Conservation (phyloP, 2,329 filamentous ascomycete species). For the Metarhizium sp. region DNA sequence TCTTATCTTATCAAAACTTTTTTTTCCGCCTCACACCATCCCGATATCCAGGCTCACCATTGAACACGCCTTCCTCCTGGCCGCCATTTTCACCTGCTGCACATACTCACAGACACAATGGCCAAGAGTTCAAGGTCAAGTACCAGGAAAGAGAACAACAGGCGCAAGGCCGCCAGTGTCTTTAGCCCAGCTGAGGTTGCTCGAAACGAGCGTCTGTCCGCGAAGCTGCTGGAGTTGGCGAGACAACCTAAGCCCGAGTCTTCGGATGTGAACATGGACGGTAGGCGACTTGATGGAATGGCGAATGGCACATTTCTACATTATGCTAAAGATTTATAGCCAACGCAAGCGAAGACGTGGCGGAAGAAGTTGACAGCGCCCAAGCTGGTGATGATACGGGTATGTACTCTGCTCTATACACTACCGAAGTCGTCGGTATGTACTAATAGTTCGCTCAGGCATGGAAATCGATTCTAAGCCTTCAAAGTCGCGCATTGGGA, state of each 20-base stretch:
- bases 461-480: conserved; percentile 51
- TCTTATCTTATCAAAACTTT: neutral
- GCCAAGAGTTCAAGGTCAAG: conserved; percentile 80
- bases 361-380: conserved; percentile 20
- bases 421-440: neutral
- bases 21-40: neutral
- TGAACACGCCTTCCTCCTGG: neutral
- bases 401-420: conserved; percentile 9
- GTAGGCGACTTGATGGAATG: conserved; percentile 13
- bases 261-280: conserved; percentile 40
- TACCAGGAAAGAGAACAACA: conserved; percentile 73
- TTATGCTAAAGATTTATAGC: neutral
- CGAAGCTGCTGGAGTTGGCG: conserved; percentile 74
- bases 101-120: conserved; percentile 43
- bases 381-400: conserved; percentile 11
- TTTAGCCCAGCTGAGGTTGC: conserved; percentile 77
- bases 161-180: conserved; percentile 67
- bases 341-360: conserved; percentile 17
- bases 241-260: conserved; percentile 62
- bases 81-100: neutral
- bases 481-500: conserved; percentile 28
- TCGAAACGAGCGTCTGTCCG: conserved; percentile 72
- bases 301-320: neutral
- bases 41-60: too few relatives aligned
- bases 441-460: conserved; percentile 18